Base-by-base conservation (phyloP, 805 yeast genomes). In the Wickerhamiella parazyma region DNA sequence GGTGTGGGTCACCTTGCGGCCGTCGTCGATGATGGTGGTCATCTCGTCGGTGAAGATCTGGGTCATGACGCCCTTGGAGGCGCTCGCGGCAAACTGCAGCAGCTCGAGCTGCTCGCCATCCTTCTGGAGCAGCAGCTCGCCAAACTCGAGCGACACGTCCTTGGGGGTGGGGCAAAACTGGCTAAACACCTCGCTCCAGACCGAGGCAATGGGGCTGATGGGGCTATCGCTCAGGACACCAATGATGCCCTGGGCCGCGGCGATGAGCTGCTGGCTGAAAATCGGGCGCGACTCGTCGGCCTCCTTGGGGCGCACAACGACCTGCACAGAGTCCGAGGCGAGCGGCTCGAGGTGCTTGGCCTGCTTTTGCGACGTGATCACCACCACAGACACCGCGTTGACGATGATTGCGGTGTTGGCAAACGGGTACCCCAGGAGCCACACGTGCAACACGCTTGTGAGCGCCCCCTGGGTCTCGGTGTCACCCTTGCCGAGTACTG, bases 401-500 rank as follows among this genome's bases (percentile, higher is more conserved):
- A 87, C 64, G 41, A 71, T 75, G 42, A 89, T 63, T 24, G 77
- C 76, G 1, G 96, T 86, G 41, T 91, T 91, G n/a, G 94, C 93
- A 57, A 89, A 89, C 59, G 91, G 97, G 59, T 87, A 89, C 3
- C 96, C 95, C 39, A 89, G 65, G 43, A 89, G 66, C 97, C 97
- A 89, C 42, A 77, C 80, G 48, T 87, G 96, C 38, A 87, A 63
- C 36, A 81, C 78, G 1, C 94, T 78, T 10, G 94, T 79, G 62
- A 84, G 84, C 58, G 81, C 85, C 62, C 84, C 86, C 38, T 94
- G 93, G 59, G 85, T 81, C 50, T 81, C 89, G 48, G 82, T 91
- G 57, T 84, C 86, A 36, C 83, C 68, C 6, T 94, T 81, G 10
- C 96, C 97, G 38, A 81, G 79, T 11, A 83, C 75, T 37, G 83